Conservation (phyloP, 2,329 filamentous ascomycete genomes). For the Pyrenochaeta sp. region DNA sequence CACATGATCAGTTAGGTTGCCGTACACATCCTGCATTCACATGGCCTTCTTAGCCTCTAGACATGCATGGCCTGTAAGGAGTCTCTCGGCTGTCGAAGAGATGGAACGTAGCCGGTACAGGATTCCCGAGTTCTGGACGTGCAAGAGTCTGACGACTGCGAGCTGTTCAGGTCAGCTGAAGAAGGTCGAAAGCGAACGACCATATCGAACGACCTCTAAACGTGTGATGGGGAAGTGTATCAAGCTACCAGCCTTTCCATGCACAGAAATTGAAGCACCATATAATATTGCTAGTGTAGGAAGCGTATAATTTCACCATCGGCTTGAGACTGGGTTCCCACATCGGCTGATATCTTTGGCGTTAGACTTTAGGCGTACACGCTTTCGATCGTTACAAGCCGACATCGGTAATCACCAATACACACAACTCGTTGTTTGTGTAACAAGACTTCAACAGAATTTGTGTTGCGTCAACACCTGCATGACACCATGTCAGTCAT, state of each 20-base stretch:
- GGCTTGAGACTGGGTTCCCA: background rate
- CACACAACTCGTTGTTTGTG: background rate
- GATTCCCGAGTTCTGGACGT: background rate
- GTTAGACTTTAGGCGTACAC: background rate
- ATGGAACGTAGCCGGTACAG: too few species aligned
- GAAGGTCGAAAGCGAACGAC: background rate
- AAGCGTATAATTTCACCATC: background rate
- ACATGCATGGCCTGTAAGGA: background rate
- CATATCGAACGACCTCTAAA: background rate
- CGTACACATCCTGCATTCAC: background rate
- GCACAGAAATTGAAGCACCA: background rate
- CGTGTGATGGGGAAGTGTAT: background rate
- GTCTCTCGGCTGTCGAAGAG: background rate
- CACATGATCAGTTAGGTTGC: background rate
- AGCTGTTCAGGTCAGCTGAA: background rate
- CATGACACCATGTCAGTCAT: constrained; percentile 15
- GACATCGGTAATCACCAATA: background rate
- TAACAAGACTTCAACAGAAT: background rate
- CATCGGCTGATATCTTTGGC: background rate
- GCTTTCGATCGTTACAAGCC: background rate
- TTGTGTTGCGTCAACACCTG: constrained; percentile 13
- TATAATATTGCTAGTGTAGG: background rate
- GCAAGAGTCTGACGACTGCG: background rate
- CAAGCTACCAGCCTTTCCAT: background rate
- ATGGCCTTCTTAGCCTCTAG: background rate